phyloP scores from a whole-genome alignment of 805 yeast genomes.

The Candida saitoana region DNA sequence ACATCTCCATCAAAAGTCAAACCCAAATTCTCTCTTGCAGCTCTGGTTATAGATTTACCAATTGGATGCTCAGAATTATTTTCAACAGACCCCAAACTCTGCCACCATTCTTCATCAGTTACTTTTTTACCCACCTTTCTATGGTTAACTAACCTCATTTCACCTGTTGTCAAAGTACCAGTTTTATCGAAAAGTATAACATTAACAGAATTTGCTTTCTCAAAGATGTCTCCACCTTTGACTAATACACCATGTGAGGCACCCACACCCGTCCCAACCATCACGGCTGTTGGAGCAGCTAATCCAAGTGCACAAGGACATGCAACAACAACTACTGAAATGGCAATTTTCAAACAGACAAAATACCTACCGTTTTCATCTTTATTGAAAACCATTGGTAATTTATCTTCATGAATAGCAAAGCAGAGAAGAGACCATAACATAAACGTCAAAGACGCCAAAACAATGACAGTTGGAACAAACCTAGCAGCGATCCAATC shows the following conservation, averaged over 20 bases:
- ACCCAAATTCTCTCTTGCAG: constrained; percentile 24
- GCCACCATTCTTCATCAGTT: constrained; percentile 42
- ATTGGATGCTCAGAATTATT: constrained; percentile 81
- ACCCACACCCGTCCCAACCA: constrained; percentile 98
- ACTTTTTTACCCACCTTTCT: constrained; percentile 8
- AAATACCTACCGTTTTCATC: constrained; percentile 54
- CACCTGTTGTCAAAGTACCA: constrained; percentile 88
- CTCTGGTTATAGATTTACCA: constrained; percentile 61
- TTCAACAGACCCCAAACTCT: constrained; percentile 57
- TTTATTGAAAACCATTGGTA: constrained; percentile 47
- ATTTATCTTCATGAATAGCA: constrained; percentile 13
- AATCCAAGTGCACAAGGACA: constrained; percentile 98
- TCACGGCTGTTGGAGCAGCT: constrained; percentile 97
- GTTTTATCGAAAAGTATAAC: constrained; percentile 88
- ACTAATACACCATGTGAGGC: constrained; percentile 85
- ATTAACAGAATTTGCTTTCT: constrained; percentile 60
- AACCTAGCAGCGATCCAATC: constrained; percentile 81
- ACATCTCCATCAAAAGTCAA: constrained; percentile 29
- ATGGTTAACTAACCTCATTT: constrained; percentile 47
- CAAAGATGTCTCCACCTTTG: constrained; percentile 90
- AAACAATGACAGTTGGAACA: constrained; percentile 66
- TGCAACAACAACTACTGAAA: constrained; percentile 93
- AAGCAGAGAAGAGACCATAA: constrained; percentile 36
- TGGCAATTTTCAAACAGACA: constrained; percentile 72
- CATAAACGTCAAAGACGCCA: constrained; percentile 62